Evolutionary conservation across 2,329 filamentous ascomycete species (phyloP).

Genomic region (Dactylellina cionopaga): DNA sequence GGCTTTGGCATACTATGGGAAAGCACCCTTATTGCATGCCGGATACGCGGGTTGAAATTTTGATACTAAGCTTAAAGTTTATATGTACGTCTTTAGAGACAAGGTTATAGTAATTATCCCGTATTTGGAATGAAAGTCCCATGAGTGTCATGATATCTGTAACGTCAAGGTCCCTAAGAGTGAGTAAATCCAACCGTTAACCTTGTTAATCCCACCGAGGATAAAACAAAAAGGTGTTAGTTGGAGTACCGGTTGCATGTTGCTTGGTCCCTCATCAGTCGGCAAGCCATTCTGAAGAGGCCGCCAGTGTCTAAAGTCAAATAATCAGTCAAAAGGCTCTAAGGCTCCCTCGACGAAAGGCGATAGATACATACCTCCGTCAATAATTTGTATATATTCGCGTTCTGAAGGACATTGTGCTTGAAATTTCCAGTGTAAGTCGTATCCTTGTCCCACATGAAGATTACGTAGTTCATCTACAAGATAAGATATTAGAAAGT

Average conservation of each 20-base stretch:
- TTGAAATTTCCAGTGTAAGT: slow-evolving; percentile 17
- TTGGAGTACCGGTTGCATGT: neutral
- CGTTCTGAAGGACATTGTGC: neutral
- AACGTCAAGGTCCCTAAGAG: neutral
- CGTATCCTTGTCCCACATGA: slow-evolving; percentile 13
- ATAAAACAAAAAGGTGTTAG: neutral
- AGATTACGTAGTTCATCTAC: slow-evolving; percentile 11
- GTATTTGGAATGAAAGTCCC: neutral
- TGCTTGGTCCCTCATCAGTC: neutral
- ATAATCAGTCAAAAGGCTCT: no score
- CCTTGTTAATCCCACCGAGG: neutral
- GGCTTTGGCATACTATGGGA: neutral
- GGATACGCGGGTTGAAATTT: neutral
- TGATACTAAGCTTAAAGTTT: neutral
- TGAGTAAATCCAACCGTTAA: neutral
- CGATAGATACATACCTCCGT: slow-evolving; percentile 14
- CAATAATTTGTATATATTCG: slow-evolving; percentile 23
- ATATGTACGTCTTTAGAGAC: neutral
- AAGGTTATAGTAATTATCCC: slow-evolving; percentile 11
- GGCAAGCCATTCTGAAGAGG: neutral
- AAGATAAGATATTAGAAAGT: no score
- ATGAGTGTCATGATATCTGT: neutral
- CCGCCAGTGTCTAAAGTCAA: neutral
- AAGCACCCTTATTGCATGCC: no score
- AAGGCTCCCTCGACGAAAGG: no score